These are phyloP conservation scores for Strobilomyces dryophilus DNA, from an alignment of 768 basidiomycete species.

Conservation along the genomic window DNA sequence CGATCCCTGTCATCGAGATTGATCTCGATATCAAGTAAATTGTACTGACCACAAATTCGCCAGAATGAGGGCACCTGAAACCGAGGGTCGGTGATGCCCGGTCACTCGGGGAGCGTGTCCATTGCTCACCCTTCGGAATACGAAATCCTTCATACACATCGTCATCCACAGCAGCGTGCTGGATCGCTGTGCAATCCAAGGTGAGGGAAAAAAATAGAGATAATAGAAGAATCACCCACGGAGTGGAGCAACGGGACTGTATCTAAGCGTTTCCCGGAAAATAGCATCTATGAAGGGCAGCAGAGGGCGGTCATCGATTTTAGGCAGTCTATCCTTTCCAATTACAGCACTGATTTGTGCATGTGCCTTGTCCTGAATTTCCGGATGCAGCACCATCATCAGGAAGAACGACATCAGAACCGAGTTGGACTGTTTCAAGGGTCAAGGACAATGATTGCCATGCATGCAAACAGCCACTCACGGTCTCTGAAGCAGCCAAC, in stretches of 20 bases:
- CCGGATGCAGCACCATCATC: neutral
- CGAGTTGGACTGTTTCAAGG: neutral
- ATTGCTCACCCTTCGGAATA: neutral
- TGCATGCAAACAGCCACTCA: neutral
- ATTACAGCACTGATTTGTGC: neutral
- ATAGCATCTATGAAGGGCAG: neutral
- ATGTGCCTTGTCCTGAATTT: neutral
- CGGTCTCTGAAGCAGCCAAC: neutral
- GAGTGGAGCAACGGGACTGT: neutral
- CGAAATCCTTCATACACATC: neutral
- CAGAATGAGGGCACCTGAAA: constrained; percentile 18
- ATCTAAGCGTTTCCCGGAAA: neutral
- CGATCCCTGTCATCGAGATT: neutral
- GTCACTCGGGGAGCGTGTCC: neutral
- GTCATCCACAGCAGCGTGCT: neutral
- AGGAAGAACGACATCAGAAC: neutral
- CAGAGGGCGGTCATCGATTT: neutral
- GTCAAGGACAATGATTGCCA: neutral
- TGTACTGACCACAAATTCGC: constrained; percentile 25
- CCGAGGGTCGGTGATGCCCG: neutral
- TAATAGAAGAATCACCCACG: neutral
- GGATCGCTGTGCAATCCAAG: neutral
- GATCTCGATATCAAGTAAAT: neutral
- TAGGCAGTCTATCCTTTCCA: neutral
- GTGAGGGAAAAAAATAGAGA: neutral